Base-by-base conservation (phyloP, 164 flowering plant genomes). In the Tetrastigma voinierianum region DNA sequence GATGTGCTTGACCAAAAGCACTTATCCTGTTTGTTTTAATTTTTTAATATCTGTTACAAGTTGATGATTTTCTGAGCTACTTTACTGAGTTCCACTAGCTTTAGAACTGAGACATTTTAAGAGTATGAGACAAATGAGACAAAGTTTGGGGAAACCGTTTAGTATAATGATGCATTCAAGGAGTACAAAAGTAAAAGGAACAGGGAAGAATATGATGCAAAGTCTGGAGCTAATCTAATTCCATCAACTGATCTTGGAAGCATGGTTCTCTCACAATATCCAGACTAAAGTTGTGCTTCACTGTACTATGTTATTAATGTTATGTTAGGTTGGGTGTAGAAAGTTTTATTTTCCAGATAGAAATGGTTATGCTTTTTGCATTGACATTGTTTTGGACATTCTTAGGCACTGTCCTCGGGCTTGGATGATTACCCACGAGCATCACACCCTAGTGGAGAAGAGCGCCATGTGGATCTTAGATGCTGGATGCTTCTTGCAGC, bases 401-500 rank as follows among this genome's bases (percentile, higher is more conserved):
- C 77, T 57, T 78, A 96, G 97, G 79, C 95, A 51, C 79, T 96
- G 62, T 78, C 93, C 56, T 92, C 99, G 74, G 98, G 99, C 44
- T 77, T 95, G 69, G 99, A 95, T 79, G 99, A 92, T 76, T 89
- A 92, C 82, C 99, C 99, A 43, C 93, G 96, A 67, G 98, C 97
- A 67, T 95, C 99, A 55, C 99, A 92, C 71, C 99, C 98, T 40
- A 86, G 71, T 78, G 87, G 82, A 57, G 95, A 92, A 65, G 99
- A 95, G 73, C 93, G 88, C n/a, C 99, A 92, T 76, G 61, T 92
- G 81, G 99, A 95, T 76, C 91, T 95, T 60, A 89, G 97, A 80
- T 89, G 99, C 74, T 95, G 98, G 99, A 92, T 95, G 96, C 83
- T 81, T 70, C 94, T 90, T 74, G 99, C 98, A 17, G 91, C 96